Evolutionary conservation across 2,329 filamentous ascomycete species (phyloP).

Genomic region (Xylaria sp.): DNA sequence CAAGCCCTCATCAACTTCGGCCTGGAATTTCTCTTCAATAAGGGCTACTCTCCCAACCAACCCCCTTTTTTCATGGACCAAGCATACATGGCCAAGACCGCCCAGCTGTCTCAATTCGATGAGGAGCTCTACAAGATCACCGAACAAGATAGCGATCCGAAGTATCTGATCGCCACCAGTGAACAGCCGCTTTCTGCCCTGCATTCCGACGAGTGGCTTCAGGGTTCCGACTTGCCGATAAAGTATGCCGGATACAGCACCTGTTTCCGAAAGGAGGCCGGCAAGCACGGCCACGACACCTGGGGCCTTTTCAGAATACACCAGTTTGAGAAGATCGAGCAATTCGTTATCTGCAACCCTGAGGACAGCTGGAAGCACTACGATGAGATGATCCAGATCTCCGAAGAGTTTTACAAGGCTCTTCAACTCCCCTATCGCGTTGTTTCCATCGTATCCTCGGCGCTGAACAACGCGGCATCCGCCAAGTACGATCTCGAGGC

Average conservation of each 20-base stretch:
- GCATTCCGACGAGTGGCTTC: constrained; percentile 93
- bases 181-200: constrained; percentile 95
- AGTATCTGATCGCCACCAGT: constrained; percentile 81
- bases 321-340: constrained; percentile 88
- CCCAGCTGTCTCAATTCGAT: constrained; percentile 95
- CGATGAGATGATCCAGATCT: constrained; percentile 89
- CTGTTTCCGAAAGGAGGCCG: constrained; percentile 95
- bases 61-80: constrained; percentile 95
- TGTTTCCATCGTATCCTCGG: constrained; percentile 94
- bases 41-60: constrained; percentile 84
- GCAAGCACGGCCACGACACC: constrained; percentile 88
- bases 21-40: constrained; percentile 83
- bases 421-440: constrained; percentile 90
- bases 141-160: constrained; percentile 73
- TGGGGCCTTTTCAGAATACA: constrained; percentile 90
- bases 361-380: constrained; percentile 89
- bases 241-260: constrained; percentile 94
- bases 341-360: constrained; percentile 71
- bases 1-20: constrained; percentile 96
- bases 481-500: constrained; percentile 98
- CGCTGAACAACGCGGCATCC: constrained; percentile 85
- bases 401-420: constrained; percentile 95
- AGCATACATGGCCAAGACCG: constrained; percentile 96
- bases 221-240: constrained; percentile 84
- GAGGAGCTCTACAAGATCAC: constrained; percentile 98